phyloP scores from a whole-genome alignment of 805 yeast genomes.

The Starmerella powellii region DNA sequence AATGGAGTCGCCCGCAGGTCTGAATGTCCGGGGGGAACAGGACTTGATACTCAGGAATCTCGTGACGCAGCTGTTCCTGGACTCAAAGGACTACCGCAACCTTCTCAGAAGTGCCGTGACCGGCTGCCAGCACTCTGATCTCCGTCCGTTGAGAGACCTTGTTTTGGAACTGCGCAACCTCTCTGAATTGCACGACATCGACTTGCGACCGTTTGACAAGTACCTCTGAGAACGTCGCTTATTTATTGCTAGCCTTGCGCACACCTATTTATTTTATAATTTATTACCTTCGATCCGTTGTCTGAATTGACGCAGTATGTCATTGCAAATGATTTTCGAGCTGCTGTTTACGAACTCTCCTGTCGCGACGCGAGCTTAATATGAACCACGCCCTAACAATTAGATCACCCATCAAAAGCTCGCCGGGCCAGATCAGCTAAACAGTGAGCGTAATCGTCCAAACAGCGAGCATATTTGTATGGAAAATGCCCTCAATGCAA shows the following conservation, averaged over 20 bases:
- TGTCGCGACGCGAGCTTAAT: too few species aligned
- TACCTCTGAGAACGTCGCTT: background rate
- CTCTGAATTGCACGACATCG: background rate
- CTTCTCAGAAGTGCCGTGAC: background rate
- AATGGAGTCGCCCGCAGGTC: background rate
- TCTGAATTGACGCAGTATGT: too few species aligned
- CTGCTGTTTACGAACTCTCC: too few species aligned
- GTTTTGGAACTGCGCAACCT: background rate
- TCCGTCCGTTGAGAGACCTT: background rate
- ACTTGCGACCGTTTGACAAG: background rate
- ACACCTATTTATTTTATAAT: too few species aligned
- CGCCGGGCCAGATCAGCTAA: too few species aligned
- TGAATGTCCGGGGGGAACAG: background rate
- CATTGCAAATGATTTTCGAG: too few species aligned
- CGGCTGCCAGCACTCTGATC: background rate
- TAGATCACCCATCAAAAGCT: too few species aligned
- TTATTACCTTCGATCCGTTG: too few species aligned
- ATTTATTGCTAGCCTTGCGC: background rate
- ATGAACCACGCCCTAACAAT: too few species aligned
- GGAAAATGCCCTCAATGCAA: slow-evolving; percentile 5
- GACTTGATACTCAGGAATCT: slow-evolving; percentile 1
- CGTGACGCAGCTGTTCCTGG: slow-evolving; percentile 1
- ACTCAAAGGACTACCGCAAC: background rate
- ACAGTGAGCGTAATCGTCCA: too few species aligned
- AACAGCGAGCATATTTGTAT: background rate